These are phyloP conservation scores for Chrysopogon serrulatus DNA, from an alignment of 176 grass and related monocot species.

Conservation along the genomic window DNA sequence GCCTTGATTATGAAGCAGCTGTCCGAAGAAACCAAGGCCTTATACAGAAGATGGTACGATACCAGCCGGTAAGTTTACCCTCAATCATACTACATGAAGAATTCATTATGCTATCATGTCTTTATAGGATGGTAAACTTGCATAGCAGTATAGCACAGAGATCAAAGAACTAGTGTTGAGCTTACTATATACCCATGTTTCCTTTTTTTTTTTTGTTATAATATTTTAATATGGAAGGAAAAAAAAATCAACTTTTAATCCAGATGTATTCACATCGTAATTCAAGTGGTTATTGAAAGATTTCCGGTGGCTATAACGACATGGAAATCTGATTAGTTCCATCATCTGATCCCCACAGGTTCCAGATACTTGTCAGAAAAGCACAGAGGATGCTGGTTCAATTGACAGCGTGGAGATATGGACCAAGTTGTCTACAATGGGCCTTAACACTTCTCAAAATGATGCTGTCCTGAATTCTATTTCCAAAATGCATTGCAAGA, in stretches of 20 bases:
- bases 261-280: background rate
- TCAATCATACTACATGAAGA: background rate
- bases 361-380: background rate
- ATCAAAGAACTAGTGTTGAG: background rate
- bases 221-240: background rate
- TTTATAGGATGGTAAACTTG: background rate
- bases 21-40: conserved; percentile 22
- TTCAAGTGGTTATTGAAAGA: background rate
- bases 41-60: conserved; percentile 15
- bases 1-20: conserved; percentile 29
- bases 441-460: conserved; percentile 56
- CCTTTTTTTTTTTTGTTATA: background rate
- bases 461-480: conserved; percentile 46
- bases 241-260: background rate
- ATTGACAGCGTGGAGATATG: conserved; percentile 27
- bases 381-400: background rate
- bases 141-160: background rate
- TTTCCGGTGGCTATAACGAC: background rate
- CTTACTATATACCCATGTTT: background rate
- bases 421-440: conserved; percentile 40
- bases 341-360: conserved; percentile 20
- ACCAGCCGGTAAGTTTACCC: conserved; percentile 28
- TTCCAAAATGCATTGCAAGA: conserved; percentile 27
- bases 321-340: background rate
- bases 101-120: background rate